Evolutionary conservation across 306 rosid species (phyloP).

Genomic region (Acacia crassicarpa): DNA sequence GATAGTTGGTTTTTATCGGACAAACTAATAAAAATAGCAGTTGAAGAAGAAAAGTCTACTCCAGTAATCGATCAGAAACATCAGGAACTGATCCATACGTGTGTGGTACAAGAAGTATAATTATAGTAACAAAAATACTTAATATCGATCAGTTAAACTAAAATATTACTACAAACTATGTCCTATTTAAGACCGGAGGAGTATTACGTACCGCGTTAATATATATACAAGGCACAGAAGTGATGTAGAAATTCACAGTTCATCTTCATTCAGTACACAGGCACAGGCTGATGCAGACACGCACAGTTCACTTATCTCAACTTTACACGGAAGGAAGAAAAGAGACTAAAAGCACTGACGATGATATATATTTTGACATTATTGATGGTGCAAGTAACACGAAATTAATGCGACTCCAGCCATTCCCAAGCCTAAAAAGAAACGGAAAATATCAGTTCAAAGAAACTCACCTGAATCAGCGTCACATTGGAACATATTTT

Average conservation of each 20-base stretch:
- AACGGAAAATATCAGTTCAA: slow-evolving; percentile 22
- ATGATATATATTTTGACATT: slow-evolving; percentile 7
- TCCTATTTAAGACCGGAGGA: too few species aligned
- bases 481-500: slow-evolving; percentile 24
- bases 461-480: slow-evolving; percentile 37
- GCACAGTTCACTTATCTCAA: slow-evolving; percentile 10
- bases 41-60: background rate
- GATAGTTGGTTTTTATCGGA: background rate
- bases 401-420: slow-evolving; percentile 20
- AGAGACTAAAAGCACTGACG: background rate
- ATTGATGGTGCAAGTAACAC: slow-evolving; percentile 23
- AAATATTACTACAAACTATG: background rate
- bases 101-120: background rate
- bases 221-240: slow-evolving; percentile 8
- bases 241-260: background rate
- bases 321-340: slow-evolving; percentile 5
- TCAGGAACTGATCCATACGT: background rate
- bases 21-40: background rate
- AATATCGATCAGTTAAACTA: background rate
- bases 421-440: slow-evolving; percentile 19
- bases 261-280: slow-evolving; percentile 24
- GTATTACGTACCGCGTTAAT: background rate
- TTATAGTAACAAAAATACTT: background rate
- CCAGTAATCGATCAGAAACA: background rate
- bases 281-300: slow-evolving; percentile 10